Percentiles rank a stretch among this genome's conserved stretches.
Evolutionary conservation across 129 eudicot species (phyloP).

Genomic region (Ambrosia trifida): DNA sequence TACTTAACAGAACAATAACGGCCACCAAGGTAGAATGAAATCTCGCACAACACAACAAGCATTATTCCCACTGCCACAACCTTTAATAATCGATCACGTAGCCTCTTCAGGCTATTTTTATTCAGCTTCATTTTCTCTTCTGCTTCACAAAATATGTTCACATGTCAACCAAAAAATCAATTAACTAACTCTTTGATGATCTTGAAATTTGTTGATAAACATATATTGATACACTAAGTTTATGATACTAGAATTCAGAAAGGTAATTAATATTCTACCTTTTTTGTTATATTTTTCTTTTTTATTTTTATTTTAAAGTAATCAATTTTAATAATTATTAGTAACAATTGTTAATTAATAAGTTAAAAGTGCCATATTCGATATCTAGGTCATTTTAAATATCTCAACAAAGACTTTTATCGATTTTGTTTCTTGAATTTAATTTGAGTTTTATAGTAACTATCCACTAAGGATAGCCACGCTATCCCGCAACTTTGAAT

Average conservation of each 20-base stretch:
- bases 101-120: conserved; percentile 53
- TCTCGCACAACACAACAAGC: conserved; percentile 69
- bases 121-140: conserved; percentile 56
- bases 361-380: not conserved
- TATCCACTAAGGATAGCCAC: no score
- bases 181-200: not conserved
- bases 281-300: not conserved
- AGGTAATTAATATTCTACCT: not conserved
- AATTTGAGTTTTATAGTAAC: not conserved
- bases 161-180: conserved; percentile 2
- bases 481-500: no score
- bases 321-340: not conserved
- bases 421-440: not conserved
- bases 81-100: conserved; percentile 54
- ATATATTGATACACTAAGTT: no score
- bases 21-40: conserved; percentile 91
- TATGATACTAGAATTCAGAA: no score
- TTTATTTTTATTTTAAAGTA: not conserved
- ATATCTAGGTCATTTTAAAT: not conserved
- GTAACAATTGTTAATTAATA: not conserved
- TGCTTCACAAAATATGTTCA: conserved; percentile 27
- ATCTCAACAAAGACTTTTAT: not conserved
- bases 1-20: conserved; percentile 66
- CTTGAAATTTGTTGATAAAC: no score
- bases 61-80: conserved; percentile 56